Evolutionary conservation across 306 rosid genomes (phyloP).

Genomic region (Lathyrus aphaca): DNA sequence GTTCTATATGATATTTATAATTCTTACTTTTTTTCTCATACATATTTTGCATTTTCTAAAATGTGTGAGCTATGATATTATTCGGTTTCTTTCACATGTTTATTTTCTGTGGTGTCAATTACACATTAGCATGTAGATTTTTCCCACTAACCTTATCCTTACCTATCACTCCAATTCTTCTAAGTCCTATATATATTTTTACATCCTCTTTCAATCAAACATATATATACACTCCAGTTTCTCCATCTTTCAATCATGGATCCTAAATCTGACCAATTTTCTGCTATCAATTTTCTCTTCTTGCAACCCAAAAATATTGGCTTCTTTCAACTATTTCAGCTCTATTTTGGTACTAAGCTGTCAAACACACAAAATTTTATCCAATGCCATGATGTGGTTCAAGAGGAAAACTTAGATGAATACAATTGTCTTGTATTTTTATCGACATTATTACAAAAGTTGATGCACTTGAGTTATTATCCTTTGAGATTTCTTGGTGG

Average conservation of each 20-base stretch:
- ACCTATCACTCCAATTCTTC: too few species aligned
- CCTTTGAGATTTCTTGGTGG: constrained; percentile 42
- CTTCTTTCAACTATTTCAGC: constrained; percentile 43
- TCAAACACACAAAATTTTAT: constrained; percentile 31
- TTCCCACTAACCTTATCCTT: too few species aligned
- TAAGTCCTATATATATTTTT: too few species aligned
- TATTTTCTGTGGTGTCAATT: too few species aligned
- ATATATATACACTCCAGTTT: background rate
- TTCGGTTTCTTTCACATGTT: too few species aligned
- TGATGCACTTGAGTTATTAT: constrained; percentile 32
- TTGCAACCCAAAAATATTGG: constrained; percentile 52
- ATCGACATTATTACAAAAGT: constrained; percentile 47
- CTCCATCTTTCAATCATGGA: constrained; percentile 23
- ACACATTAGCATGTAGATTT: too few species aligned
- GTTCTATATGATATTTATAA: too few species aligned
- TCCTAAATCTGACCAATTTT: constrained; percentile 22
- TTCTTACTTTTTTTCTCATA: too few species aligned
- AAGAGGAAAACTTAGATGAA: background rate
- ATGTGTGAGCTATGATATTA: too few species aligned
- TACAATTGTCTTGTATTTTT: constrained; percentile 43
- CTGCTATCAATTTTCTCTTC: constrained; percentile 42
- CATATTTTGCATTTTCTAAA: too few species aligned
- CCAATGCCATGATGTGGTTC: constrained; percentile 19
- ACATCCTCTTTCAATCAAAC: background rate
- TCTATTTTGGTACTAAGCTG: constrained; percentile 37